A percentile compares a stretch with the other conserved stretches of the same genome.
phyloP scores from a whole-genome alignment of 331 rosid species.

The Ulmus americana region DNA sequence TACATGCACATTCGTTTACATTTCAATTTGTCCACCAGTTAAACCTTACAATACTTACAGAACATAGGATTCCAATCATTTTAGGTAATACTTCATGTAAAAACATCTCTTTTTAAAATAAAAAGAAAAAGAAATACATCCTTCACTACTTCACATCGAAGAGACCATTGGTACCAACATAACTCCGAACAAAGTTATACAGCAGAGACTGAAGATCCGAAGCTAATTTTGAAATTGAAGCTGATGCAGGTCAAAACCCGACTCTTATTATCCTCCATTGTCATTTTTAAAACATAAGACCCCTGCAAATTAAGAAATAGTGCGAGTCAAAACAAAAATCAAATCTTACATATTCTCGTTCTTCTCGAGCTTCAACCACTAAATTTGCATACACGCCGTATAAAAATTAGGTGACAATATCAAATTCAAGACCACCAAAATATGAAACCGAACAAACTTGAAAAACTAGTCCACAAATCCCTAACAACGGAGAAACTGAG shows the following conservation, averaged over 20 bases:
- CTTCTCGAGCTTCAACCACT: too few species aligned
- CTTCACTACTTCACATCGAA: neutral
- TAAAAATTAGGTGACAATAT: too few species aligned
- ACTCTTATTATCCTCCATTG: conserved; percentile 27
- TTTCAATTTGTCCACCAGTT: neutral
- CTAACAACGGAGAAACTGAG: too few species aligned
- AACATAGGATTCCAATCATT: neutral
- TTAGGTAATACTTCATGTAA: neutral
- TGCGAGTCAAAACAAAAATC: neutral
- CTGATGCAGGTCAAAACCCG: conserved; percentile 52
- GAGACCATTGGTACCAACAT: neutral
- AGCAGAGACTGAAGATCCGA: conserved; percentile 24
- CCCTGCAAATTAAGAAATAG: conserved; percentile 46
- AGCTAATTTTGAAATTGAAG: conserved; percentile 53
- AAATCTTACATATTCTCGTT: too few species aligned
- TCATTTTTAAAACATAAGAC: conserved; percentile 51
- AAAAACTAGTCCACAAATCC: too few species aligned
- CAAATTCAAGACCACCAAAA: too few species aligned
- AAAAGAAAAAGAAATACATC: too few species aligned
- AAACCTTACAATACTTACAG: neutral
- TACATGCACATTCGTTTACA: neutral
- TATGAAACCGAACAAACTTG: too few species aligned
- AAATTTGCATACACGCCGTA: too few species aligned
- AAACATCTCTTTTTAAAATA: too few species aligned
- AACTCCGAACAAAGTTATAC: conserved; percentile 2